These are phyloP conservation scores for Tulasnella sp. DNA, from an alignment of 768 basidiomycete genomes.

Conservation along the genomic window DNA sequence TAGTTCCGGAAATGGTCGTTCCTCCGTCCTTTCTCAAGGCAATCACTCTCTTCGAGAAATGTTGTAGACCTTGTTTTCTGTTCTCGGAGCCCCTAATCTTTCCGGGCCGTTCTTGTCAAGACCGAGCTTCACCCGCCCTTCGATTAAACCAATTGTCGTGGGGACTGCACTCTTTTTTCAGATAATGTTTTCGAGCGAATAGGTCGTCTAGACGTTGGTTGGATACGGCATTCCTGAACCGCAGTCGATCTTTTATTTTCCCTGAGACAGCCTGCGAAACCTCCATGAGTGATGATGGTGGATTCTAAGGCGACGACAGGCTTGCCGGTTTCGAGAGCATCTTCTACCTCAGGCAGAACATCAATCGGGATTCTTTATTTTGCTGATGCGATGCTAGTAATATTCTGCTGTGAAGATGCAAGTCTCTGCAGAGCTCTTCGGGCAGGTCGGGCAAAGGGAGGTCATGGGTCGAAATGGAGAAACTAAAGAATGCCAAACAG, in stretches of 20 bases:
- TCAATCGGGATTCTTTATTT: conserved; percentile 15
- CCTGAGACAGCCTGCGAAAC: not conserved
- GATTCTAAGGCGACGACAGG: conserved; percentile 91
- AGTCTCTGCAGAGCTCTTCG: not conserved
- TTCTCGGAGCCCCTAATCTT: conserved; percentile 55
- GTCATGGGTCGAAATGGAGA: conserved; percentile 1
- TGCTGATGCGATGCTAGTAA: not conserved
- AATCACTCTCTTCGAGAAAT: conserved; percentile 79
- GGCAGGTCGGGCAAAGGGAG: not conserved
- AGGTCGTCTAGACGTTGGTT: conserved; percentile 64
- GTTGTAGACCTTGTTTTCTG: conserved; percentile 39
- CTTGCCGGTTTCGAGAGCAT: conserved; percentile 60
- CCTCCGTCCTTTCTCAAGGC: conserved; percentile 70
- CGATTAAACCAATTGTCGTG: conserved; percentile 83
- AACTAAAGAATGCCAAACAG: not conserved
- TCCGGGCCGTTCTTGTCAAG: conserved; percentile 61
- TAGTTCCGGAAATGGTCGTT: conserved; percentile 46
- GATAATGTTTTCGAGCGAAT: conserved; percentile 67
- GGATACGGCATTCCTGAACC: conserved; percentile 66
- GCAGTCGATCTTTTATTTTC: too few relatives aligned
- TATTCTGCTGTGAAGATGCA: not conserved
- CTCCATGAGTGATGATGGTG: conserved; percentile 82
- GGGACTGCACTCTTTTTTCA: conserved; percentile 74
- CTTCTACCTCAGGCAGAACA: conserved; percentile 69
- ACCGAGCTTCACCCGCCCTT: conserved; percentile 84